phyloP scores from a whole-genome alignment of 176 grass and related monocot species.

The Tillandsia leiboldiana region DNA sequence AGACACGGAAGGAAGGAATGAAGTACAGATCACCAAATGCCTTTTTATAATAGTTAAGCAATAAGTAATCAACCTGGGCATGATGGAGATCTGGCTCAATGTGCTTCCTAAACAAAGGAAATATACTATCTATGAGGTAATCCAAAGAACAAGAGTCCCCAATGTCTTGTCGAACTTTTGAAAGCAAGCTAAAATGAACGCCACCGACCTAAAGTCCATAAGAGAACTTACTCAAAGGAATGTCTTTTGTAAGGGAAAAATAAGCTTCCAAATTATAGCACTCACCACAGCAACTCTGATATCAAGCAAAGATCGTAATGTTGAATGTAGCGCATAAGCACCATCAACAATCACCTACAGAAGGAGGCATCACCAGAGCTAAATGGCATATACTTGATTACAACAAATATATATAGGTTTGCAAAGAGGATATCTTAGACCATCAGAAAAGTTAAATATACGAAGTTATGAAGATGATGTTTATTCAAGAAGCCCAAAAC shows the following conservation, averaged over 20 bases:
- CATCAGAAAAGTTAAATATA: too few species aligned
- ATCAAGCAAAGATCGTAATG: slow-evolving; percentile 81
- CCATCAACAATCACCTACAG: slow-evolving; percentile 87
- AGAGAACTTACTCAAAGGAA: slow-evolving; percentile 16
- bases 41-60: slow-evolving; percentile 2
- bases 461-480: neutral
- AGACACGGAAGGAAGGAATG: slow-evolving; percentile 24
- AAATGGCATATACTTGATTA: neutral
- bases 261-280: slow-evolving; percentile 11
- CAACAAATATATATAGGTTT: neutral
- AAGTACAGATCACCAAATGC: slow-evolving; percentile 9
- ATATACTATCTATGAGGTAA: slow-evolving; percentile 98
- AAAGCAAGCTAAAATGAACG: slow-evolving; percentile 93
- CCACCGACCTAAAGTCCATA: slow-evolving; percentile 70
- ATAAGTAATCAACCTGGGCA: slow-evolving; percentile 56
- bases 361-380: slow-evolving; percentile 15
- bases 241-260: neutral
- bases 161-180: slow-evolving; percentile 97
- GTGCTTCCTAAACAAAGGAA: slow-evolving; percentile 90
- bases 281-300: slow-evolving; percentile 97
- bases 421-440: too few species aligned
- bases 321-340: slow-evolving; percentile 95
- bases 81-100: slow-evolving; percentile 98
- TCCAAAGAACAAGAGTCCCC: slow-evolving; percentile 98
- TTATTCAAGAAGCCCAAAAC: neutral